Base-by-base conservation (phyloP, 2,329 filamentous ascomycete genomes). In the Scolecobasidium constrictum region DNA sequence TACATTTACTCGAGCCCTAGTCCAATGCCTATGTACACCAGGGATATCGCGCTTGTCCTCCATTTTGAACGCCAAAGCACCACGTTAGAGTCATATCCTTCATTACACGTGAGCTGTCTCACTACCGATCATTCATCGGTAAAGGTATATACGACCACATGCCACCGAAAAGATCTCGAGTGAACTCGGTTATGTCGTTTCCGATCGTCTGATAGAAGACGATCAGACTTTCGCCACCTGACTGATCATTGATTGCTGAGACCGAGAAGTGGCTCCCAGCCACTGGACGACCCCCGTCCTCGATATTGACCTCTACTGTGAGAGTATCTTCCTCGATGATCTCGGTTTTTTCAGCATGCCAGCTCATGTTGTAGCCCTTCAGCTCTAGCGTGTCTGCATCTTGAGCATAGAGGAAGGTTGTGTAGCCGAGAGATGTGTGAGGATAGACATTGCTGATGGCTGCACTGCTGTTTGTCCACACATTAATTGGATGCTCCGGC, bases 81-180 rank as follows among this genome's bases (percentile, higher is more conserved):
- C n/a, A n/a, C n/a, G n/a, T n/a, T n/a, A n/a, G n/a, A n/a, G n/a
- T n/a, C n/a, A n/a, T n/a, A n/a, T n/a, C n/a, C n/a, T n/a, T n/a
- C n/a, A n/a, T n/a, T n/a, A n/a, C n/a, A n/a, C n/a, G n/a, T n/a
- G n/a, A n/a, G n/a, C n/a, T n/a, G n/a, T n/a, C n/a, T n/a, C n/a
- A n/a, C n/a, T n/a, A 36, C 11, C 11, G 7, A 36, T 36, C 17
- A 36, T 12, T 12, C 37, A 45, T 23, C 9, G 28, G 21, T 28
- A 50, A 16, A 4, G 35, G 5, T 11, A 40, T 46, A 34, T 48
- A 45, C 15, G 49, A 48, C 57, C 57, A 59, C 42, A 50, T 46
- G 12, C 57, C 57, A 7, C 48, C 50, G 15, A 51, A 35, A 9
- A 58, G 38, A 46, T 59, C 57, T 26, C 57, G 47, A 13, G 23